Conservation (phyloP, 2,329 filamentous ascomycete species). For the Colletotrichum gigasporum region DNA sequence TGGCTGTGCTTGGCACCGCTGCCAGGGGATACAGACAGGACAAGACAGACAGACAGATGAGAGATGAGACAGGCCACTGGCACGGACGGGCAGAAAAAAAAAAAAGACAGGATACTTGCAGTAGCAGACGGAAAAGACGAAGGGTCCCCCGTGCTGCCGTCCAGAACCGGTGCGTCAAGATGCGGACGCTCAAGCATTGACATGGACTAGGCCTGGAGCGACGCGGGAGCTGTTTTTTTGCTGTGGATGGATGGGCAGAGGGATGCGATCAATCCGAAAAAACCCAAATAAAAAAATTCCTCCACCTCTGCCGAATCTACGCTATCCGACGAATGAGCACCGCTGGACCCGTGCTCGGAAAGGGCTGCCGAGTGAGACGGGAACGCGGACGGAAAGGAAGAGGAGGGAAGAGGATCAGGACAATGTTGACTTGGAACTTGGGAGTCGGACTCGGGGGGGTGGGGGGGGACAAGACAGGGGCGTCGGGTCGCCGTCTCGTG, state of each 20-base stretch:
- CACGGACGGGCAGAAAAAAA: background rate
- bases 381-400: background rate
- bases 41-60: background rate
- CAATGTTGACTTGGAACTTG: no score
- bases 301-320: no score
- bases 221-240: no score
- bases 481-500: conserved; percentile 1
- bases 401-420: no score
- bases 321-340: conserved; percentile 15
- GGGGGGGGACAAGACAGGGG: background rate
- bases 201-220: no score
- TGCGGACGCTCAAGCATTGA: background rate
- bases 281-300: no score
- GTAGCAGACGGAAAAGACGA: background rate
- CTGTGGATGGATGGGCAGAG: no score
- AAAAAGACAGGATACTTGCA: background rate
- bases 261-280: conserved; percentile 1
- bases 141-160: background rate
- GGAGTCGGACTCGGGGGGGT: background rate
- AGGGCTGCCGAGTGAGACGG: conserved; percentile 11
- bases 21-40: conserved; percentile 1
- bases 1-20: conserved; percentile 5
- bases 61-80: background rate
- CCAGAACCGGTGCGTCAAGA: background rate
- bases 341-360: conserved; percentile 7